Evolutionary conservation across 495 filamentous ascomycete genomes (phyloP).

Genomic region (Xylaria flabelliformis): DNA sequence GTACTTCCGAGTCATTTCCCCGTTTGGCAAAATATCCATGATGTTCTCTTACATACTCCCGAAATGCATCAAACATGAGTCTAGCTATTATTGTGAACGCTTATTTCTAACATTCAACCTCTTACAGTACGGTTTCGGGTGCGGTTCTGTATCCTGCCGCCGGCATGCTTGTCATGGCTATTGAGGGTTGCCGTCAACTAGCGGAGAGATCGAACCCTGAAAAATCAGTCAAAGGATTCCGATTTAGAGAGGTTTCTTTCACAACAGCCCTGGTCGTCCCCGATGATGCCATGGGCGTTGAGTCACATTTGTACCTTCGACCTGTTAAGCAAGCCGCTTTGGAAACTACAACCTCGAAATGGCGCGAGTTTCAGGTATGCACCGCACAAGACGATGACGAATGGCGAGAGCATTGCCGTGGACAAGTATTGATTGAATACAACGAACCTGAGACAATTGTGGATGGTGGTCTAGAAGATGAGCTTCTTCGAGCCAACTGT

Average conservation of each 20-base stretch:
- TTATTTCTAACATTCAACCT: too few species aligned
- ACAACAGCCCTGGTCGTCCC: constrained; percentile 43
- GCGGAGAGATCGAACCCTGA: constrained; percentile 20
- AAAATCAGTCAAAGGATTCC: constrained; percentile 17
- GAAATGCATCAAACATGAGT: too few species aligned
- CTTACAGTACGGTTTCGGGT: constrained; percentile 28
- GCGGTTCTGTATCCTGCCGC: constrained; percentile 54
- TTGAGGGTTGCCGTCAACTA: constrained; percentile 53
- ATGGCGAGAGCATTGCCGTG: constrained; percentile 15
- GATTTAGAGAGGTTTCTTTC: constrained; percentile 32
- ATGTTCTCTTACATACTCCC: too few species aligned
- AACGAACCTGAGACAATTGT: background rate
- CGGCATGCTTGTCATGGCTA: constrained; percentile 55
- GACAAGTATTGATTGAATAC: constrained; percentile 17
- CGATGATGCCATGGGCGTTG: constrained; percentile 39
- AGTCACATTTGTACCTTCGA: constrained; percentile 43
- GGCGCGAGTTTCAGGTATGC: constrained; percentile 22
- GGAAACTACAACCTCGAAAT: background rate
- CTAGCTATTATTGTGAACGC: too few species aligned
- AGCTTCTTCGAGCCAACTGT: background rate
- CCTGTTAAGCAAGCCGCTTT: constrained; percentile 9
- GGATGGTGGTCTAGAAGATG: background rate
- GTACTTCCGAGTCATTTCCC: too few species aligned
- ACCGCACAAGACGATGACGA: constrained; percentile 12
- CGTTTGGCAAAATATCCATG: too few species aligned